Evolutionary conservation across 768 basidiomycete genomes (phyloP), one percentile per base, ranked within the genome.

Genomic region (Collybia nuda): DNA sequence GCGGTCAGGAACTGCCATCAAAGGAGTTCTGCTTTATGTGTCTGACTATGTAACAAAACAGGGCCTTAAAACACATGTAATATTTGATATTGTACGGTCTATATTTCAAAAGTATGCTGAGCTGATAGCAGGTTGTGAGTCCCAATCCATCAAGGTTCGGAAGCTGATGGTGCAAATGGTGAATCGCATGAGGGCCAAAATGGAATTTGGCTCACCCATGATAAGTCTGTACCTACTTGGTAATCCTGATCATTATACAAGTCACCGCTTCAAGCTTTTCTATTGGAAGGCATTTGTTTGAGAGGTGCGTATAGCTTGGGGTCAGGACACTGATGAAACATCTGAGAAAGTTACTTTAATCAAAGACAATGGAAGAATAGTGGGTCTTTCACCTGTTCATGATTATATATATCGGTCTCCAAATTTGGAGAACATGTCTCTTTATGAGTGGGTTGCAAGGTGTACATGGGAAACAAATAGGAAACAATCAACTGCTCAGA

Each of bases 21-120:
- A 70, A 28, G 64, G 67, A 5, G 57, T 69, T 1, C 52, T 70
- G 0, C 56, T 64, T 1, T 72, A 74, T 60, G 58, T 73, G 14
- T 52, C 65, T 0, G 63, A 67, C 44, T 67, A 69, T 51, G 55
- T 69, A 15, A 63, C 60, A 1, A 67, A 69, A 40, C 32, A 35
- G 18, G 3, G 44, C 0, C 42, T 74, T 14, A 72, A 69, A 43
- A 67, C 66, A 1, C 60, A 72, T 50, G 42, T 44, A 11, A 61
- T 68, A 7, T 64, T 68, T 50, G 60, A 64, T 9, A 47, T 54
- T 9, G 51, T 63, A 11, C 40, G 24, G 15, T 52, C 56, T 26
- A 40, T 60, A 12, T 62, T 59, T 42, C 41, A 54, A 37, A 47
- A 18, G 17, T 52, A 59, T 26, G 18, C 32, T 6, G 50, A 55